Percentiles rank a stretch among this genome's conserved stretches.
These are phyloP conservation scores for Leavenworthia alabamica DNA, from an alignment of 345 rosid species.

Conservation along the genomic window DNA sequence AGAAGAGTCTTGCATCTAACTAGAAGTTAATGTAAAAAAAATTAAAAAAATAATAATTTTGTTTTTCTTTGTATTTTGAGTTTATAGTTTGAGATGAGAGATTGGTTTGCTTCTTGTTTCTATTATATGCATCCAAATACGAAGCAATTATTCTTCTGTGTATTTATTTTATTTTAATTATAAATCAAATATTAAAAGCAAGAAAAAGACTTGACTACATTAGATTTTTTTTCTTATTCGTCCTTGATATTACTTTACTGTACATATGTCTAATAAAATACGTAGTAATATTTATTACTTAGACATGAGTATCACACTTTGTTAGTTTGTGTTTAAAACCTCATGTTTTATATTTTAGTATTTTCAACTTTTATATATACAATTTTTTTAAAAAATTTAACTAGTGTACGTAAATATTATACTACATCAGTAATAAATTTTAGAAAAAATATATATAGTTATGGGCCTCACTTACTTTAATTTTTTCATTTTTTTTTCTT, in stretches of 20 bases:
- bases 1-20: slow-evolving; percentile 27
- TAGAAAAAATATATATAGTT: not conserved
- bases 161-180: slow-evolving; percentile 1
- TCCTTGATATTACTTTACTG: slow-evolving; percentile 8
- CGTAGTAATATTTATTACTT: not conserved
- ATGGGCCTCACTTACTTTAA: not conserved
- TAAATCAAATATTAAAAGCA: slow-evolving; percentile 4
- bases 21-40: not conserved
- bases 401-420: not conserved
- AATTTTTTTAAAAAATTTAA: too few relatives aligned
- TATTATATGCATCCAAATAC: slow-evolving; percentile 26
- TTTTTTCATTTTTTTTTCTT: not conserved
- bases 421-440: not conserved
- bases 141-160: slow-evolving; percentile 7
- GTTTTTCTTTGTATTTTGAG: slow-evolving; percentile 8
- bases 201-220: slow-evolving; percentile 20
- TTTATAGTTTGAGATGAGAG: slow-evolving; percentile 11
- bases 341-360: too few relatives aligned
- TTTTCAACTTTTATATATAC: too few relatives aligned
- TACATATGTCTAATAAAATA: not conserved
- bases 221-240: not conserved
- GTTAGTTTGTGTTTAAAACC: slow-evolving; percentile 12
- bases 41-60: not conserved
- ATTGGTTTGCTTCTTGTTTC: slow-evolving; percentile 18
- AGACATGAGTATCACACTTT: slow-evolving; percentile 10